Base-by-base conservation (phyloP, 108 stramenopile genomes). In the Cyclostephanos invisitatus region DNA sequence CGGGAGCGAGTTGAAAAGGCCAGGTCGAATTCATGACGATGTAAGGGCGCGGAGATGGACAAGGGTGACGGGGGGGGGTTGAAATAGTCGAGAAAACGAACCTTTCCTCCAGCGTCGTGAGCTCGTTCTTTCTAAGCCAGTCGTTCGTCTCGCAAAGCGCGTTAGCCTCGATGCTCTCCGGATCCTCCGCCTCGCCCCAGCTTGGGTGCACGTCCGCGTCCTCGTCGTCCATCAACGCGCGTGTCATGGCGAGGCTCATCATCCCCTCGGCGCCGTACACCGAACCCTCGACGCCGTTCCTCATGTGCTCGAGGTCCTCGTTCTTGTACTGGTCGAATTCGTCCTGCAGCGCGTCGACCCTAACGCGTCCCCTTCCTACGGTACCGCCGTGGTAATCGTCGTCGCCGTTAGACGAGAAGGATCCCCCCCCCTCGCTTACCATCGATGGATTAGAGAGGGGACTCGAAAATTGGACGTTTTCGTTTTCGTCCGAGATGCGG, bases 271-370 rank as follows among this genome's bases (percentile, higher is more conserved):
- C 81, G 10, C 84, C 86, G 7, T 70, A 29, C 18, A 87, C 56
- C 24, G 75, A 78, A 35, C 79, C 87, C 67, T 88, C 87, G 25
- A 92, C 81, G 20, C 83, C 83, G 15, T 83, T 71, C 49, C 89
- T 71, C 81, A 91, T 84, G 44, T 82, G 72, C 71, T 93, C 92
- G 46, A 88, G 28, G 54, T 88, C 88, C 61, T 89, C 87, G 65
- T 91, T 87, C 67, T 88, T 88, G 69, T 84, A 91, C 59, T 84
- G 82, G 74, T 93, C 92, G 70, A 93, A 93, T 74, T 89, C 90
- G 79, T 91, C 92, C 17, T 83, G 86, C 0, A 93, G 73, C 21
- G 60, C 15, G 28, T 68, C 51, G 27, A 75, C 40, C 21, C 66
- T 65, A n/a, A 64, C 57, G 7, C 42, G 47, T 21, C 59, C 55